A percentile compares a stretch with the other conserved stretches of the same genome.
Evolutionary conservation across 116 monocot species (phyloP).

Genomic region (Dioscorea cayenensis): DNA sequence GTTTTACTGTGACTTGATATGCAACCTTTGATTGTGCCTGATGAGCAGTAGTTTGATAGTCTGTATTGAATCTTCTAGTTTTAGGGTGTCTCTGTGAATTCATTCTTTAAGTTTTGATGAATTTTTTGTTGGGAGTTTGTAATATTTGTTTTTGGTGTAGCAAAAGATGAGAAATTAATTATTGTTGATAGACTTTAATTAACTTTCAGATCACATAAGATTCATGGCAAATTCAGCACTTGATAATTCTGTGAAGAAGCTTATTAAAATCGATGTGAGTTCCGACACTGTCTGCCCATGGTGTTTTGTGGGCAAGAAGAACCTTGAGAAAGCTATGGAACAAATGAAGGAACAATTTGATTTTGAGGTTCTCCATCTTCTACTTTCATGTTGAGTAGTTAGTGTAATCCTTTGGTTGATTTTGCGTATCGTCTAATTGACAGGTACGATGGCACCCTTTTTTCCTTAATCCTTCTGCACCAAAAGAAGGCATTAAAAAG

Average conservation of each 20-base stretch:
- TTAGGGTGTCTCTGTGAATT: too few species aligned
- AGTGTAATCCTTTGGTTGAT: neutral
- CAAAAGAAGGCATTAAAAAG: conserved; percentile 73
- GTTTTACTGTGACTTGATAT: too few species aligned
- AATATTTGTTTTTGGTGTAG: neutral
- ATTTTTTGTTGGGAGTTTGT: neutral
- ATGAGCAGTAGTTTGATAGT: too few species aligned
- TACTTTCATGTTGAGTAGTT: neutral
- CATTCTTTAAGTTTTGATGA: too few species aligned
- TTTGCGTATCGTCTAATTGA: neutral
- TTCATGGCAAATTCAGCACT: neutral
- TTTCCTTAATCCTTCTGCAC: conserved; percentile 69
- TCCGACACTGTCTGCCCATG: conserved; percentile 89
- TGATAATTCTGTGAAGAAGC: conserved; percentile 28
- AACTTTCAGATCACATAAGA: neutral
- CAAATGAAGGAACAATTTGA: conserved; percentile 53
- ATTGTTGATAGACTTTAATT: neutral
- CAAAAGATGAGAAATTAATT: neutral
- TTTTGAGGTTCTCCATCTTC: conserved; percentile 59
- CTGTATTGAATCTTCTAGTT: too few species aligned
- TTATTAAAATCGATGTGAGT: conserved; percentile 74
- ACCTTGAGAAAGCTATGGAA: conserved; percentile 86
- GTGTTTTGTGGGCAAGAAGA: conserved; percentile 90
- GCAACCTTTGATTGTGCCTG: too few species aligned
- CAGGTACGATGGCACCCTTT: conserved; percentile 92